Percentiles rank a stretch among this genome's conserved stretches.
These are phyloP conservation scores for Myxozyma neotropica DNA, from an alignment of 805 yeast genomes.

Conservation along the genomic window DNA sequence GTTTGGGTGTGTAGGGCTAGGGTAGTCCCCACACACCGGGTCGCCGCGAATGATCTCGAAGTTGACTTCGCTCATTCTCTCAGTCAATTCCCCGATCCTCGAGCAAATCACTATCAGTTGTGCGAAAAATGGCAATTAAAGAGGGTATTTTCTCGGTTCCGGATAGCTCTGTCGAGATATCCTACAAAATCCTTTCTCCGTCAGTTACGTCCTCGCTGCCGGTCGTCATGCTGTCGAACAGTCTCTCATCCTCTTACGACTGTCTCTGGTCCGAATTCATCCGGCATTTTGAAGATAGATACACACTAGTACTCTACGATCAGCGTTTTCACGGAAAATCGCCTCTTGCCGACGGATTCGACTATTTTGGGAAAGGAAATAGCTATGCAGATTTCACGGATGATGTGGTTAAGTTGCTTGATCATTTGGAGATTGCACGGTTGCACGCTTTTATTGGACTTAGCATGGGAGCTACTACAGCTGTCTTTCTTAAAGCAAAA, in stretches of 20 bases:
- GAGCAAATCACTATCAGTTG: no score
- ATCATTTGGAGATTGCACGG: conserved; percentile 25
- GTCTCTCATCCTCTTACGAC: conserved; percentile 12
- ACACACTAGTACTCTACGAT: conserved; percentile 28
- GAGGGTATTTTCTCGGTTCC: conserved; percentile 12
- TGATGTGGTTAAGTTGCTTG: conserved; percentile 25
- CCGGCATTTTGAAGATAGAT: conserved; percentile 21
- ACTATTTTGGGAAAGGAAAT: conserved; percentile 25
- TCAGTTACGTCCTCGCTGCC: conserved; percentile 12
- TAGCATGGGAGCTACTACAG: conserved; percentile 33
- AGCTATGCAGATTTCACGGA: conserved; percentile 25
- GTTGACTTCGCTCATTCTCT: no score
- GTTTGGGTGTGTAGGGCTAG: no score
- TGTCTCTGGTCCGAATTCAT: conserved; percentile 29
- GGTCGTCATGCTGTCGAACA: conserved; percentile 28
- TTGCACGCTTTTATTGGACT: conserved; percentile 29
- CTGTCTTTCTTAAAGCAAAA: conserved; percentile 17
- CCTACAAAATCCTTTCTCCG: conserved; percentile 15
- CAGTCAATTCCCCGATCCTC: no score
- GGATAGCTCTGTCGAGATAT: conserved; percentile 1
- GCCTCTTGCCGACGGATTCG: conserved; percentile 25
- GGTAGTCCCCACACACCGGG: no score
- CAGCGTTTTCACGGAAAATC: conserved; percentile 33
- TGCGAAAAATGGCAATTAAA: neutral
- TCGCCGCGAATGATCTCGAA: no score